Conservation (phyloP, 345 rosid genomes). For the Fremontodendron californicum region DNA sequence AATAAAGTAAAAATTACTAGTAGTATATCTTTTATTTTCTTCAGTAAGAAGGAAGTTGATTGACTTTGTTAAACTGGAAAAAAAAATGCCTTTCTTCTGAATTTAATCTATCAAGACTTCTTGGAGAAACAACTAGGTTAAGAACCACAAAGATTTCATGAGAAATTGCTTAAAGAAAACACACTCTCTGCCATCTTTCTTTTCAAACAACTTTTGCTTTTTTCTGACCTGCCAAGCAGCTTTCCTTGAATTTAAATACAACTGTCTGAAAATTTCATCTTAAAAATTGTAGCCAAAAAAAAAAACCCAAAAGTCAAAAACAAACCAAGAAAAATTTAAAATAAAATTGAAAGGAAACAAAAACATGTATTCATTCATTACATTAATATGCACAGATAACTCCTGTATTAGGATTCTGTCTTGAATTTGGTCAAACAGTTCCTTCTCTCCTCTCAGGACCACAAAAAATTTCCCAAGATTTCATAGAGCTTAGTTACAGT, state of each 20-base stretch:
- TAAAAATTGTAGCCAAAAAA: not conserved
- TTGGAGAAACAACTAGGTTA: no score
- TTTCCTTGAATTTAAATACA: no score
- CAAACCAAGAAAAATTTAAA: no score
- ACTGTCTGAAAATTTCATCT: slow-evolving; percentile 2
- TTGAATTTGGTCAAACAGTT: slow-evolving; percentile 1
- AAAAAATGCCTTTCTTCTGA: not conserved
- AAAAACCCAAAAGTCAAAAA: slow-evolving; percentile 1
- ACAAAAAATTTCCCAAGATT: slow-evolving; percentile 4
- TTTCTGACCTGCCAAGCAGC: no score
- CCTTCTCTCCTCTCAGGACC: not conserved
- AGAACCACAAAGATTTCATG: not conserved
- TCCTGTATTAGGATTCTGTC: slow-evolving; percentile 3
- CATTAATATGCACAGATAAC: not conserved
- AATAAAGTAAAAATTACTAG: no score
- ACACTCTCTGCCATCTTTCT: not conserved
- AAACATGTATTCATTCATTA: not conserved
- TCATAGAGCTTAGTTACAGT: no score
- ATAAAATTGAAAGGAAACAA: not conserved
- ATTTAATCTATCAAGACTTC: not conserved
- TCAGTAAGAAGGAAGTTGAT: no score
- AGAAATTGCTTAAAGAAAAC: not conserved
- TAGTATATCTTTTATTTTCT: no score
- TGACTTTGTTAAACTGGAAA: not conserved
- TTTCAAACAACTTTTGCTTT: not conserved